Evolutionary conservation across 208 protist genomes (phyloP), one percentile per base, ranked within the genome.

Genomic region (Trypanosoma grayi): DNA sequence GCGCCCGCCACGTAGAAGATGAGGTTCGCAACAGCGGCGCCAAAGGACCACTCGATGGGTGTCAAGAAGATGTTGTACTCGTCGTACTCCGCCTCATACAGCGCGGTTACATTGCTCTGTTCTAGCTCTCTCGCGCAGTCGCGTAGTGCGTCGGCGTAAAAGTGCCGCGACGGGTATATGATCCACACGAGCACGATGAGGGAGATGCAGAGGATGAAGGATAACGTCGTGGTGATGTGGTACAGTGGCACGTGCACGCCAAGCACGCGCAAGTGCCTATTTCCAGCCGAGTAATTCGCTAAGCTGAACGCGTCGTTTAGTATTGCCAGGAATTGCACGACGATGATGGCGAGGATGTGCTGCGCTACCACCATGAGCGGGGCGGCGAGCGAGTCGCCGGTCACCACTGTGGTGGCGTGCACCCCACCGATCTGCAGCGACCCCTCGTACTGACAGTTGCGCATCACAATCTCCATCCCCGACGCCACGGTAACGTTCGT

Each of bases 241-340:
- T 91, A 90, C 11, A 90, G 47, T 8, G 88, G 85, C 36, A 94
- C 57, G 70, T 92, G 84, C 2, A 91, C 67, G 47, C 88, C 83
- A 43, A 79, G 81, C 10, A 92, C 22, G 18, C 85, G 83, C 16
- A 90, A 60, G 64, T 94, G 79, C 16, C 83, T 77, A 64, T 79
- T 81, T 6, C 78, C 77, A 5, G 64, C 68, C 4, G 76, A 66
- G 77, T 94, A 94, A 66, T 79, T 81, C 16, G 51, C 1, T n/a
- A 71, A 36, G 30, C 56, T 43, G 13, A 92, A 11, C 6, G 46
- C 11, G 57, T 77, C 75, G 53, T 83, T 88, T 2, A 87, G 30
- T 14, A 91, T 47, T 13, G 82, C 62, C 27, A 94, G 59, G 37
- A 94, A 89, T 62, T 90, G 71, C 2, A 94, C 41, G 20, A 83